These are phyloP conservation scores for Candida jianshihensis DNA, from an alignment of 805 yeast species.

Conservation along the genomic window DNA sequence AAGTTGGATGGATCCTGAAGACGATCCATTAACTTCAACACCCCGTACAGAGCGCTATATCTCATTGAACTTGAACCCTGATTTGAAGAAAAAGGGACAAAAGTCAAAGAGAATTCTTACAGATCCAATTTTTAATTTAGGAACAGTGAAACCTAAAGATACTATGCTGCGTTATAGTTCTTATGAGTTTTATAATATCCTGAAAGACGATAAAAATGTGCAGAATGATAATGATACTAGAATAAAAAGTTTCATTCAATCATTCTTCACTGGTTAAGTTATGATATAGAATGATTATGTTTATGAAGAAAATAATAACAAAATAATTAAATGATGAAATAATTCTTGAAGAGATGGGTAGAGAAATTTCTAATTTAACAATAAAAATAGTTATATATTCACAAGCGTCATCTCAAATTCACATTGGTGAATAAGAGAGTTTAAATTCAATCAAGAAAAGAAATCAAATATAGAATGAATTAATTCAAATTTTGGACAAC, in stretches of 20 bases:
- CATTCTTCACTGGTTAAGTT: neutral
- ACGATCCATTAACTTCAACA: conserved; percentile 14
- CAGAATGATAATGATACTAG: neutral
- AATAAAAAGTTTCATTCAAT: neutral
- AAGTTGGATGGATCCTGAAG: conserved; percentile 48
- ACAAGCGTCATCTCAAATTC: conserved; percentile 1
- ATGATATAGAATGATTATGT: no score
- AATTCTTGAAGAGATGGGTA: no score
- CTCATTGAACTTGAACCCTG: conserved; percentile 18
- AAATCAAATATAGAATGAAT: no score
- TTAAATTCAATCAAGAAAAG: neutral
- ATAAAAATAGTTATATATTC: conserved; percentile 1
- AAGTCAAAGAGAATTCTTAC: conserved; percentile 6
- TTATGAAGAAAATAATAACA: neutral
- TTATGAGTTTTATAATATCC: conserved; percentile 18
- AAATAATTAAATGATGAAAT: neutral
- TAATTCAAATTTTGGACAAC: no score
- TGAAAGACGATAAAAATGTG: conserved; percentile 8
- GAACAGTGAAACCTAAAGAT: neutral
- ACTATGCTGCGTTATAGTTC: conserved; percentile 12
- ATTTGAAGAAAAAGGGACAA: neutral
- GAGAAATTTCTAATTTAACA: no score
- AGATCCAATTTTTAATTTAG: conserved; percentile 9
- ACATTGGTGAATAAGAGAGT: neutral
- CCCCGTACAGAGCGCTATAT: conserved; percentile 21